Evolutionary conservation across 2,329 filamentous ascomycete genomes (phyloP).

Genomic region (Shiraia sp.): DNA sequence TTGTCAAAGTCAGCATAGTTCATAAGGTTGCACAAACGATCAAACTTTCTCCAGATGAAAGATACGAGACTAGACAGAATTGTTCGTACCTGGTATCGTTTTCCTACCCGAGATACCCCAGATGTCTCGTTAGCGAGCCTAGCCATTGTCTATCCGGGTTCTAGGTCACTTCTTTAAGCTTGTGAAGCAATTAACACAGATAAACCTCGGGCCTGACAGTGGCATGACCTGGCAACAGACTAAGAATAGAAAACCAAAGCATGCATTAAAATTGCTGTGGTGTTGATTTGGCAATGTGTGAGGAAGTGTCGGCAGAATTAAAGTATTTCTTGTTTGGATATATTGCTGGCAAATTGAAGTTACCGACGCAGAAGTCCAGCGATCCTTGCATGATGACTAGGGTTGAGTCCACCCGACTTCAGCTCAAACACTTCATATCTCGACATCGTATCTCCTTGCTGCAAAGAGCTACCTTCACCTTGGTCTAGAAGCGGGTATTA

Average conservation of each 20-base stretch:
- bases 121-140: slow-evolving; percentile 21
- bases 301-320: slow-evolving; percentile 26
- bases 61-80: slow-evolving; percentile 30
- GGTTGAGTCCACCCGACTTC: slow-evolving; percentile 13
- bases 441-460: slow-evolving; percentile 10
- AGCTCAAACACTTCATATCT: slow-evolving; percentile 14
- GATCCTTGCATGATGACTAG: slow-evolving; percentile 25
- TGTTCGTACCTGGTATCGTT: slow-evolving; percentile 13
- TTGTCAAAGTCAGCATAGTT: slow-evolving; percentile 14
- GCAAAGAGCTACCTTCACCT: slow-evolving; percentile 3
- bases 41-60: slow-evolving; percentile 39
- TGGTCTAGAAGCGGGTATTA: slow-evolving; percentile 23
- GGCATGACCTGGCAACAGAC: slow-evolving; percentile 28
- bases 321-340: slow-evolving; percentile 36
- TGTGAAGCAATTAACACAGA: slow-evolving; percentile 22
- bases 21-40: slow-evolving; percentile 16
- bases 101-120: slow-evolving; percentile 26
- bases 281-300: slow-evolving; percentile 25
- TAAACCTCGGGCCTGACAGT: slow-evolving; percentile 20
- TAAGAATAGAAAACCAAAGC: slow-evolving; percentile 15
- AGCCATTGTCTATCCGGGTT: slow-evolving; percentile 25
- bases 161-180: slow-evolving; percentile 26
- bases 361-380: slow-evolving; percentile 21
- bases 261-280: slow-evolving; percentile 2
- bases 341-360: slow-evolving; percentile 38